Evolutionary conservation across 179 eudicot genomes (phyloP).

Genomic region (Pouteria campechiana): DNA sequence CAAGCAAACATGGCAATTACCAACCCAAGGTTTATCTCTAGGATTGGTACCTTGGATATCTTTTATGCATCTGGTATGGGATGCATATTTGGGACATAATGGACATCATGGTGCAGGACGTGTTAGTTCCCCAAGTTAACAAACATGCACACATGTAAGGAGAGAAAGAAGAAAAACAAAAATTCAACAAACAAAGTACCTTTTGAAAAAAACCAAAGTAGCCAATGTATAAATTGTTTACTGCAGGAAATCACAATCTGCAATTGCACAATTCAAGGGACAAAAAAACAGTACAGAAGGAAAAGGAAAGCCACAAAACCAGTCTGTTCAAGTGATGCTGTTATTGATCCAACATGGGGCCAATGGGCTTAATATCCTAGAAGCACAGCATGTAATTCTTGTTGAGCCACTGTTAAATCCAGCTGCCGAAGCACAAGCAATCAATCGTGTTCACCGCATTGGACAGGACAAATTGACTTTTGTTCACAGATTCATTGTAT

Average conservation of each 20-base stretch:
- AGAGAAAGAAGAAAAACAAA: no score
- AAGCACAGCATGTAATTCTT: constrained; percentile 93
- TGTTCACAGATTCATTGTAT: constrained; percentile 83
- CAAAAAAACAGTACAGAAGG: constrained; percentile 17
- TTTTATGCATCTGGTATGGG: no score
- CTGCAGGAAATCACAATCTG: constrained; percentile 67
- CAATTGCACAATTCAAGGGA: constrained; percentile 71
- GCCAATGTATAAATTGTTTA: background rate
- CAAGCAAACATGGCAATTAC: no score
- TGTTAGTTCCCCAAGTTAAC: no score
- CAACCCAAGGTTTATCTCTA: no score
- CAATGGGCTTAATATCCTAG: constrained; percentile 91
- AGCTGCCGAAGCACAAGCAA: constrained; percentile 95
- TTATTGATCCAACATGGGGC: constrained; percentile 86
- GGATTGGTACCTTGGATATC: no score
- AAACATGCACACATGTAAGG: no score
- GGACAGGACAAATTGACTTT: constrained; percentile 72
- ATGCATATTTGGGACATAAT: no score
- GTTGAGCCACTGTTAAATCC: constrained; percentile 97
- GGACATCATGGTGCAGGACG: no score
- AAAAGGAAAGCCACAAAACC: constrained; percentile 15
- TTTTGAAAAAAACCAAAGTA: no score
- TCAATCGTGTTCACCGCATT: constrained; percentile 84
- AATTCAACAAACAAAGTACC: no score
- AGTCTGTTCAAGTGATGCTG: constrained; percentile 58